Conservation (phyloP, 257 asterid species). For the Nicotiana obtusifolia region DNA sequence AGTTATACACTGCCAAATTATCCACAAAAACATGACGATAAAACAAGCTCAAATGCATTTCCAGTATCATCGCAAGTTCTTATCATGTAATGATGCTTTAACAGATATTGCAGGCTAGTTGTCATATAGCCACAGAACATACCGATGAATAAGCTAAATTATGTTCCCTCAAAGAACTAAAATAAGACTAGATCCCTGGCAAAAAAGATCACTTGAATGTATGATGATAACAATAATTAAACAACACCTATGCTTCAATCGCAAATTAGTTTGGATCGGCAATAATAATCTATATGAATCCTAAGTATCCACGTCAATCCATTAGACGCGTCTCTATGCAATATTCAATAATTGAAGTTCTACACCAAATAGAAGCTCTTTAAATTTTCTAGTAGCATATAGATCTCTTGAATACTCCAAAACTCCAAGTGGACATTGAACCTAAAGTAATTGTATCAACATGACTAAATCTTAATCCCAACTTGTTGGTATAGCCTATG, state of each 20-base stretch:
- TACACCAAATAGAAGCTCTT: neutral
- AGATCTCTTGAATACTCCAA: neutral
- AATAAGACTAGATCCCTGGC: neutral
- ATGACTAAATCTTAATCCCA: neutral
- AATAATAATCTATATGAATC: neutral
- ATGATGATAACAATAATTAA: neutral
- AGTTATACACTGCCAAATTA: neutral
- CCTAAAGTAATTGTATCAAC: neutral
- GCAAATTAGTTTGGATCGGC: neutral
- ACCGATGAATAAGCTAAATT: constrained; percentile 3
- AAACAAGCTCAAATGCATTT: neutral
- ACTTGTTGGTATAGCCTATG: neutral
- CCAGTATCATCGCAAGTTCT: neutral
- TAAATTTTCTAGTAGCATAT: neutral
- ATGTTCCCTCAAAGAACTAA: neutral
- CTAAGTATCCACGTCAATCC: neutral
- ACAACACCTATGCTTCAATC: neutral
- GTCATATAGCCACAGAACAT: neutral
- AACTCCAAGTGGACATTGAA: neutral
- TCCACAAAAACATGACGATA: neutral
- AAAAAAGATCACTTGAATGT: neutral
- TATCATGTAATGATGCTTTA: neutral
- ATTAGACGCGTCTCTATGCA: neutral
- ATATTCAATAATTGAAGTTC: neutral
- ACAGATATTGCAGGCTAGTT: neutral